Percentiles rank a stretch among this genome's conserved stretches.
These are phyloP conservation scores for Fusarium buxicola DNA, from an alignment of 2,329 filamentous ascomycete genomes.

Conservation along the genomic window DNA sequence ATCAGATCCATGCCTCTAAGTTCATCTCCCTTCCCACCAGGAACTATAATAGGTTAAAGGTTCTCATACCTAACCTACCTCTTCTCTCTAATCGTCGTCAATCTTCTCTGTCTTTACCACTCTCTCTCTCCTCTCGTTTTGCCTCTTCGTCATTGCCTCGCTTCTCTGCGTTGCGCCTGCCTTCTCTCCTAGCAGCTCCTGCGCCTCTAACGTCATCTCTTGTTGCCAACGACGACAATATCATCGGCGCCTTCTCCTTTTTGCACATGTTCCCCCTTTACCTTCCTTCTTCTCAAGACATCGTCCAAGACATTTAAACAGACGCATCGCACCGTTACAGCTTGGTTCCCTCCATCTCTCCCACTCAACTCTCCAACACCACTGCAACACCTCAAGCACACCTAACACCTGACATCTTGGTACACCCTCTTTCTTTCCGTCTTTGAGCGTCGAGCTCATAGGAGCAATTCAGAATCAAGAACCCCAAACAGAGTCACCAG, in stretches of 20 bases:
- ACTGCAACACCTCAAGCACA: constrained; percentile 7
- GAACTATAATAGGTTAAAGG: too few relatives aligned
- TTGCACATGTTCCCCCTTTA: constrained; percentile 3
- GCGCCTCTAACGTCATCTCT: constrained; percentile 33
- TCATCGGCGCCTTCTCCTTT: constrained; percentile 15
- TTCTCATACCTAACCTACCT: too few relatives aligned
- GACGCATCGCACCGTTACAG: constrained; percentile 18
- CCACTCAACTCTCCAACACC: constrained; percentile 14
- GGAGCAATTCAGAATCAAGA: constrained; percentile 20
- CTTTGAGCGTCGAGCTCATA: constrained; percentile 23
- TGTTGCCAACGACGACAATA: constrained; percentile 15
- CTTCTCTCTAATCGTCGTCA: constrained; percentile 3
- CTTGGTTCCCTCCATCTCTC: neutral
- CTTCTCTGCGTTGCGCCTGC: constrained; percentile 17
- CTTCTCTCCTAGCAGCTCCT: neutral
- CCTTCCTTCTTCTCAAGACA: constrained; percentile 7
- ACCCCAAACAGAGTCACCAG: constrained; percentile 9
- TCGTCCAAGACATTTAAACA: constrained; percentile 34
- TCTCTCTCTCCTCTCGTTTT: neutral
- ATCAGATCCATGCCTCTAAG: too few relatives aligned
- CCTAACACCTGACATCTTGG: constrained; percentile 20
- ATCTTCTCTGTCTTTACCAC: neutral
- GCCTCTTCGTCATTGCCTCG: constrained; percentile 5
- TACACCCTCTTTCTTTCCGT: constrained; percentile 8
- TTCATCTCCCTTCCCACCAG: too few relatives aligned